Conservation (phyloP, 2,329 filamentous ascomycete genomes). For the Fusarium sublunatum region DNA sequence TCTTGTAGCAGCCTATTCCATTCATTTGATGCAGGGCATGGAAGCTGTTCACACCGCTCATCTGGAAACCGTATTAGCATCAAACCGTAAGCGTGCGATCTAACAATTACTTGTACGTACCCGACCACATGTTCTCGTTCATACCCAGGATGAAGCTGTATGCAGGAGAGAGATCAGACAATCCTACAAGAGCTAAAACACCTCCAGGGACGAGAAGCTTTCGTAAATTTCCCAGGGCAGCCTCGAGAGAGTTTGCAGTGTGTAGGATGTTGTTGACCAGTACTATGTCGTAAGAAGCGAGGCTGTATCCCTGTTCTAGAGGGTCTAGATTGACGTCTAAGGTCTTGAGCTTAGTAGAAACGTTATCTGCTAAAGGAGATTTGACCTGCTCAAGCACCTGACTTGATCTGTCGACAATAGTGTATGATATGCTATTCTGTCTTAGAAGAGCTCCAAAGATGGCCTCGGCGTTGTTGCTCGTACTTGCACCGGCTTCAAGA, state of each 20-base stretch:
- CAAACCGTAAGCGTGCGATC: too few species aligned
- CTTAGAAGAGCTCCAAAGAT: background rate
- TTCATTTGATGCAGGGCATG: background rate
- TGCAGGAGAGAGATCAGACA: conserved; percentile 22
- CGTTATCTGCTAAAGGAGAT: fast-evolving
- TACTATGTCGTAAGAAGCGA: background rate
- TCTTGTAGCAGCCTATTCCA: conserved; percentile 3
- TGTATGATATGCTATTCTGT: background rate
- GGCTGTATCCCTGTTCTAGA: conserved; percentile 2
- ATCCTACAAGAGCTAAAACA: background rate
- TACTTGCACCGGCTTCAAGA: conserved; percentile 20
- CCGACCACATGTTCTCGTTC: conserved; percentile 26
- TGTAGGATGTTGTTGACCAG: conserved; percentile 19
- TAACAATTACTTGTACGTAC: conserved; percentile 20
- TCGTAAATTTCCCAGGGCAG: background rate
- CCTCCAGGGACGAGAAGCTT: conserved; percentile 16
- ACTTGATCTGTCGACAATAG: conserved; percentile 9
- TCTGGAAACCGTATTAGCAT: too few species aligned
- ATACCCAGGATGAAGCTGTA: conserved; percentile 24
- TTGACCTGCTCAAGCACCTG: background rate
- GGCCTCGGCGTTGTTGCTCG: background rate
- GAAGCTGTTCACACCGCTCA: background rate
- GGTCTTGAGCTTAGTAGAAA: conserved; percentile 1
- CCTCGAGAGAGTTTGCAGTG: background rate
- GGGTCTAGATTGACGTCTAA: conserved; percentile 15